Evolutionary conservation across 2,329 filamentous ascomycete genomes (phyloP), one percentile per base, ranked within the genome.

Genomic region (Stachybotrys chlorohalonatus): DNA sequence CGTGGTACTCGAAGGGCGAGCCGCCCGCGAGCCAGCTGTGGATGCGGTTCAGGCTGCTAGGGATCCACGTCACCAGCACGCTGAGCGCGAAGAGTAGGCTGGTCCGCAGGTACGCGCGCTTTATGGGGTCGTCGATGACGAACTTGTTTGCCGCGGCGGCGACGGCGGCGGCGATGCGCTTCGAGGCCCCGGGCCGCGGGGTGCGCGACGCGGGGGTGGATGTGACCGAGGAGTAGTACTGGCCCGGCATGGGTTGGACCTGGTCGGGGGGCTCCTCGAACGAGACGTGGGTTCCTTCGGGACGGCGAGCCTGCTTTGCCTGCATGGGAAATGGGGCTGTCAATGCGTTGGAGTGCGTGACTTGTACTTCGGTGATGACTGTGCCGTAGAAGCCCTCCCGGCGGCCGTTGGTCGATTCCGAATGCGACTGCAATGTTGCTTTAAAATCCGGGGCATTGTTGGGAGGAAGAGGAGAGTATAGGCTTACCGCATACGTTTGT

Each of bases 21-120:
- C 71, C 62, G 11, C 75, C 65, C 52, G 80, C 70, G 7, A 83
- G 70, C 58, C 90, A 78, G 58, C 83, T 80, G 69, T 90, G 86
- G 31, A 91, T 81, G 32, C 88, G 79, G 68, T 93, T 93, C 64
- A 89, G 77, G 56, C 84, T 88, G 60, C 84, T 87, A 6, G 81
- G 81, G 5, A 80, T 83, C 81, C 81, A 84, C 3, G 81, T 84
- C 47, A 83, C 78, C 39, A 84, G 70, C 31, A 84, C 80, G 51
- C 79, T 82, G 55, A 84, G 73, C 50, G 80, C 79, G 60, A 84
- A 84, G 11, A 84, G 76, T 62, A 83, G 81, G 31, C 79, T 83
- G 7, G 81, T 84, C 13, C 80, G 76, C 48, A 84, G 72, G 62
- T 84, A 84, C 9, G 81, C 80, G 5, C 82, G 70, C 70, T 84